Conservation (phyloP, 1,284 basidiomycete species). For the Trichosporon sp. region DNA sequence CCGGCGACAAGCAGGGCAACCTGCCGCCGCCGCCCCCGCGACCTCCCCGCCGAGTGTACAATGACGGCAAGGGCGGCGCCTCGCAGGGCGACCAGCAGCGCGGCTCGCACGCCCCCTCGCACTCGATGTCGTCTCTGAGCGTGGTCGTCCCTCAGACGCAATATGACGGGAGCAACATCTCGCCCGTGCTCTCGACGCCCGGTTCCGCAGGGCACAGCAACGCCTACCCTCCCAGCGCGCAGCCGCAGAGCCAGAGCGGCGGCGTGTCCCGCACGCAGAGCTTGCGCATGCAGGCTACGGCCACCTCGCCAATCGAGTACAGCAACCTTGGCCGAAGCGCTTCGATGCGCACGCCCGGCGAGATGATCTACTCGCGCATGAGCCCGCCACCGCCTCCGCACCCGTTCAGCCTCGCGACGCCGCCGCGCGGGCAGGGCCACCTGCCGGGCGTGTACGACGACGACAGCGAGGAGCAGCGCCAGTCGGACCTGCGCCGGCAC, state of each 20-base stretch:
- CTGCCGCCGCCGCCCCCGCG: constrained; percentile 32
- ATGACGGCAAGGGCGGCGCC: constrained; percentile 14
- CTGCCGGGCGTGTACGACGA: constrained; percentile 15
- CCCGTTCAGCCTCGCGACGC: constrained; percentile 36
- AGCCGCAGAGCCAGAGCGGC: constrained; percentile 9
- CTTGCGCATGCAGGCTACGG: constrained; percentile 29
- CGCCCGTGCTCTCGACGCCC: constrained; percentile 14
- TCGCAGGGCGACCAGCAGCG: constrained; percentile 25
- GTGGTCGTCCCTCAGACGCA: constrained; percentile 19
- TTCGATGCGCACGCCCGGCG: constrained; percentile 35
- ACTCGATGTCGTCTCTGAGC: constrained; percentile 37
- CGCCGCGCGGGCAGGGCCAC: constrained; percentile 38
- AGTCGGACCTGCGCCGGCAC: constrained; percentile 40
- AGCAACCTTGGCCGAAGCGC: constrained; percentile 34
- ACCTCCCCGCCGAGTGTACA: constrained; percentile 34
- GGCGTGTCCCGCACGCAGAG: constrained; percentile 42
- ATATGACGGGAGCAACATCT: constrained; percentile 6
- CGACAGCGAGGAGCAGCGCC: constrained; percentile 12
- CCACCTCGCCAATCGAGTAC: constrained; percentile 24
- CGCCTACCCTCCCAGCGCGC: neutral
- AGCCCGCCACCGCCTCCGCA: constrained; percentile 20
- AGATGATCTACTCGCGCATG: constrained; percentile 23
- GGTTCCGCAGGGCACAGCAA: constrained; percentile 6
- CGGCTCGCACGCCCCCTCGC: constrained; percentile 29
- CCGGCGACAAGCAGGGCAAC: constrained; percentile 7